These are phyloP conservation scores for Moringa oleifera DNA, from an alignment of 345 rosid genomes.

Conservation along the genomic window DNA sequence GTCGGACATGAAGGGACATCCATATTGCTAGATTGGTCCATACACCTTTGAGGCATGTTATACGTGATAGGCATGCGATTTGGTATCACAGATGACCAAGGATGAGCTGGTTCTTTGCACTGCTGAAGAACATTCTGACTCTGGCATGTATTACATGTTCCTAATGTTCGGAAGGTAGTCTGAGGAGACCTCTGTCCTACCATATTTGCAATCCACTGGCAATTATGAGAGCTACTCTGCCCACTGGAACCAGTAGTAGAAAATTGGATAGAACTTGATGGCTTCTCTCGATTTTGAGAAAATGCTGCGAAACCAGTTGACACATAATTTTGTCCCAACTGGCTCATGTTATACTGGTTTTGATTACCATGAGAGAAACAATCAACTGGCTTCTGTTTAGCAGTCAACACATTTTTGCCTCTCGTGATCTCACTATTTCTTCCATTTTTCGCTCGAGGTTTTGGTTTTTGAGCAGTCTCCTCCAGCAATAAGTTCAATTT, in stretches of 20 bases:
- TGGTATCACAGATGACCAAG: slow-evolving; percentile 45
- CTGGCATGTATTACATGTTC: slow-evolving; percentile 42
- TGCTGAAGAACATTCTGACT: slow-evolving; percentile 38
- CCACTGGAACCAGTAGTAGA: slow-evolving; percentile 32
- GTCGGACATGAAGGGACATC: slow-evolving; percentile 30
- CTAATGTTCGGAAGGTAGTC: slow-evolving; percentile 25
- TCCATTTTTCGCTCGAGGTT: slow-evolving; percentile 32
- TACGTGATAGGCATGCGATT: slow-evolving; percentile 37
- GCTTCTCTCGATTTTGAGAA: slow-evolving; percentile 41
- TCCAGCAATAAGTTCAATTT: slow-evolving; percentile 32
- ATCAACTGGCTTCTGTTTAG: slow-evolving; percentile 35
- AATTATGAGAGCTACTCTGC: slow-evolving; percentile 31
- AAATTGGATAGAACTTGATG: slow-evolving; percentile 32
- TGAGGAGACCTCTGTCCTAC: slow-evolving; percentile 33
- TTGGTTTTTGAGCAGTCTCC: slow-evolving; percentile 34
- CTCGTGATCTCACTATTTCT: slow-evolving; percentile 29
- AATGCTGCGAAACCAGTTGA: slow-evolving; percentile 32
- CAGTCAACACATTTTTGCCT: slow-evolving; percentile 23
- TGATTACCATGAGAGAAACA: slow-evolving; percentile 35
- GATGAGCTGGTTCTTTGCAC: slow-evolving; percentile 40
- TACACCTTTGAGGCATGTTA: slow-evolving; percentile 28
- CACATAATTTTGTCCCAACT: slow-evolving; percentile 31
- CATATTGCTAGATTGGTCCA: slow-evolving; percentile 28
- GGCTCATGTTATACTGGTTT: slow-evolving; percentile 23
- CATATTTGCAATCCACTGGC: slow-evolving; percentile 44